Conservation (phyloP, 768 basidiomycete genomes). For the Leccinum subtestaceum region DNA sequence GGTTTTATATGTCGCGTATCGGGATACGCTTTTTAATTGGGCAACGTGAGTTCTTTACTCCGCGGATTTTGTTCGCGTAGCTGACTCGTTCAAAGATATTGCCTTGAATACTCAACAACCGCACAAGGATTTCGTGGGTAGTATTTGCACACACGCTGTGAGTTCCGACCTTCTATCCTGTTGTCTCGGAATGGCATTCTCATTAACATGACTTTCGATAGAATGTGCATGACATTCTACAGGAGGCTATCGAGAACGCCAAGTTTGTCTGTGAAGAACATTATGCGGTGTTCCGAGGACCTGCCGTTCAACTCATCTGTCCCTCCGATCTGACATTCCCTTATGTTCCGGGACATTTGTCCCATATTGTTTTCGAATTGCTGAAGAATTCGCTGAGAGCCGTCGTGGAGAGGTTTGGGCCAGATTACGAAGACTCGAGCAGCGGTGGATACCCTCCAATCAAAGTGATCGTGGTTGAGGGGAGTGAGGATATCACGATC, state of each 20-base stretch:
- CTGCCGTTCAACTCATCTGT: constrained; percentile 95
- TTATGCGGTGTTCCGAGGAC: constrained; percentile 92
- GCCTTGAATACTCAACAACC: constrained; percentile 89
- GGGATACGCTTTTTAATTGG: constrained; percentile 96
- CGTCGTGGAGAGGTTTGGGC: constrained; percentile 89
- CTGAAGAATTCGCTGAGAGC: constrained; percentile 97
- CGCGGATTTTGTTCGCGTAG: neutral
- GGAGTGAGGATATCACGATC: constrained; percentile 98
- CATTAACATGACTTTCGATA: constrained; percentile 23
- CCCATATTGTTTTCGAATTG: constrained; percentile 95
- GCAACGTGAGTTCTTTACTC: constrained; percentile 61
- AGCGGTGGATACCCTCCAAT: constrained; percentile 22
- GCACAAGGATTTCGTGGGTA: constrained; percentile 90
- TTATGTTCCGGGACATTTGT: constrained; percentile 95
- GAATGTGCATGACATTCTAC: constrained; percentile 94
- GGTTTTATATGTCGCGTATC: constrained; percentile 95
- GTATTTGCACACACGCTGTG: constrained; percentile 90
- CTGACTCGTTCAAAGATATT: constrained; percentile 57
- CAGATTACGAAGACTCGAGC: constrained; percentile 56
- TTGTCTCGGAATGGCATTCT: neutral
- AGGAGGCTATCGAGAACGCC: constrained; percentile 98
- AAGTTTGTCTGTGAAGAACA: constrained; percentile 94
- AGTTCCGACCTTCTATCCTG: constrained; percentile 28
- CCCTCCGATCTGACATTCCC: constrained; percentile 82
- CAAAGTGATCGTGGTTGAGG: constrained; percentile 78